Evolutionary conservation across 768 basidiomycete genomes (phyloP).

Genomic region (Coprinopsis sp.): DNA sequence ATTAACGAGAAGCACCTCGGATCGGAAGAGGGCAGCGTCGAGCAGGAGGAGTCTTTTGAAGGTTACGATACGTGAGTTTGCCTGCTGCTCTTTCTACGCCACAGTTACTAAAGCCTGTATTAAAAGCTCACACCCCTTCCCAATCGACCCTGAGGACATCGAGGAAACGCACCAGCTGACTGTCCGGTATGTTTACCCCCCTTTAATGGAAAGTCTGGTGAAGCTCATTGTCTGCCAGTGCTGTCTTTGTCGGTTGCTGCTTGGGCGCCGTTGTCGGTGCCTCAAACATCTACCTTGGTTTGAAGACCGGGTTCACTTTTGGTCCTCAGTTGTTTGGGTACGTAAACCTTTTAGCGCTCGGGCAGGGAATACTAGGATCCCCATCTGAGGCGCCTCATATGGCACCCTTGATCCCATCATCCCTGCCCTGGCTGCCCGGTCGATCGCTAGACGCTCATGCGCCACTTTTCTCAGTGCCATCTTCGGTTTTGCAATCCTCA

Average conservation of each 20-base stretch:
- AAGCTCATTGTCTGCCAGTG: slow-evolving; percentile 21
- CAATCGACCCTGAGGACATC: slow-evolving; percentile 41
- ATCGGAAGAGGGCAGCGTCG: slow-evolving; percentile 18
- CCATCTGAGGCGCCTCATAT: no score
- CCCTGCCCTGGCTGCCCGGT: background rate
- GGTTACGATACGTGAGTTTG: slow-evolving; percentile 37
- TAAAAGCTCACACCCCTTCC: slow-evolving; percentile 49
- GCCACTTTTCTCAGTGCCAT: slow-evolving; percentile 33
- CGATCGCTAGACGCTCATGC: background rate
- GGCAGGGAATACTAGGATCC: no score
- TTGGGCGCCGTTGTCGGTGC: slow-evolving; percentile 56
- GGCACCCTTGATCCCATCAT: background rate
- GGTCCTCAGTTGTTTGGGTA: slow-evolving; percentile 60
- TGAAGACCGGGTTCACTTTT: slow-evolving; percentile 67
- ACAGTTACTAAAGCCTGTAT: no score
- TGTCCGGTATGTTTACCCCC: slow-evolving; percentile 28
- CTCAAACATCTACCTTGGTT: slow-evolving; percentile 62
- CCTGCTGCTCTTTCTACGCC: background rate
- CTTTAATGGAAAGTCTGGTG: slow-evolving; percentile 1
- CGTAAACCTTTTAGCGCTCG: no score
- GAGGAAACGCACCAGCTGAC: slow-evolving; percentile 52
- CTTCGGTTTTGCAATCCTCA: slow-evolving; percentile 58
- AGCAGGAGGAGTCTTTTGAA: slow-evolving; percentile 25
- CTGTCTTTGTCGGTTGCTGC: slow-evolving; percentile 44
- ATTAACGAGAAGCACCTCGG: slow-evolving; percentile 23